Evolutionary conservation across 257 asterid genomes (phyloP), one percentile per base, ranked within the genome.

Genomic region (Ligustrum vulgare): DNA sequence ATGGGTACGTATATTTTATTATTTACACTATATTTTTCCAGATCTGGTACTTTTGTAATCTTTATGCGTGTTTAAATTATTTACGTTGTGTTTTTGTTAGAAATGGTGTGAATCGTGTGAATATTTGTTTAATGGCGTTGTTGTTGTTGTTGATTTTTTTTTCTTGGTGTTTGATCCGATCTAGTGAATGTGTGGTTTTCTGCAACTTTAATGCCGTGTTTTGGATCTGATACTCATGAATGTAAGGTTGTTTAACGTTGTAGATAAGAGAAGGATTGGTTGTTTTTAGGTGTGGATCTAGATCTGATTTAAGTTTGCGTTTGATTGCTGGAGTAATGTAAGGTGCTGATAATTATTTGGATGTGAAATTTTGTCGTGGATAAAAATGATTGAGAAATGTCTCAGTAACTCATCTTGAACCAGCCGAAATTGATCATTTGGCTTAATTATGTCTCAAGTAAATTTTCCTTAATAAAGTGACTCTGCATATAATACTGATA

Each of bases 1-100:
- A 89, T 89, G 93, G 93, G 93, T 89, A 81, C 22, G 86, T 88
- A 13, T 15, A 51, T 51, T 51, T 6, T 51, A n/a, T 39, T 8
- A 39, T 39, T 39, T 10, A 39, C 45, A 39, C 45, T 39, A 39
- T 39, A 16, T 16, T 51, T 16, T 4, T n/a, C 62, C 22, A 51
- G 62, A 51, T 51, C 62, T 51, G 62, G 22, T 18, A 51, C 62
- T 51, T 51, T 15, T n/a, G 62, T 13, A n/a, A 18, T 5, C 18
- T n/a, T 51, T 4, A 18, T 51, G n/a, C 22, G 20, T n/a, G 8
- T 51, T 51, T 51, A 51, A n/a, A 2, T 45, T 51, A 51, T 18
- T 51, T n/a, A 51, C 15, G 22, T 51, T 6, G 62, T 51, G 62
- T 15, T 51, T 22, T 58, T 20, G 28, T n/a, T 22, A n/a, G 65